Conservation (phyloP, 1,139 yeast species). For the Yamadazyma songkhlaensis region DNA sequence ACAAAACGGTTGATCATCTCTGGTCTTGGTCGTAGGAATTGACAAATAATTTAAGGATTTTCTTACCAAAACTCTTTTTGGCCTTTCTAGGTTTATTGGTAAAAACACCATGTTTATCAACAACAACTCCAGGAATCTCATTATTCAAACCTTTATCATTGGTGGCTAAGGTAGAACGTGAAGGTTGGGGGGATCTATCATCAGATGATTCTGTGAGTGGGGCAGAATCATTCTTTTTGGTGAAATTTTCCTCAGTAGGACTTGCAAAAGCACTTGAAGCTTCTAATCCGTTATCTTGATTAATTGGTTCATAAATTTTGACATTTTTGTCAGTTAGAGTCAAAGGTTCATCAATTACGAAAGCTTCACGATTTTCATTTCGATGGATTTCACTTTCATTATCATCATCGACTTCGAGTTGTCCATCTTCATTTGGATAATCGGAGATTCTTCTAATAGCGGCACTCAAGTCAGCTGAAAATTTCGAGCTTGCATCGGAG, state of each 20-base stretch:
- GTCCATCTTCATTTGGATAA: conserved; percentile 3
- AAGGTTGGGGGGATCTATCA: conserved; percentile 13
- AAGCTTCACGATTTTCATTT: not conserved
- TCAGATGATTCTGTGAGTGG: conserved; percentile 11
- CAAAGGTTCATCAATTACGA: not conserved
- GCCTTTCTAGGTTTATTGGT: conserved; percentile 16
- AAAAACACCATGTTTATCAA: conserved; percentile 5
- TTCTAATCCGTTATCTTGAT: not conserved
- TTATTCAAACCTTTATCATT: conserved; percentile 1
- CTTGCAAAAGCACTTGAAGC: conserved; percentile 6
- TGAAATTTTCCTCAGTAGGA: conserved; percentile 2
- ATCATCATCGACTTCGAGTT: not conserved
- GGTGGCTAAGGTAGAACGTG: conserved; percentile 12
- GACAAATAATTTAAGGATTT: conserved; percentile 35
- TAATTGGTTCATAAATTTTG: not conserved
- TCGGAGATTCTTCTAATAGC: conserved; percentile 14
- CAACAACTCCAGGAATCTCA: not conserved
- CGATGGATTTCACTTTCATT: not conserved
- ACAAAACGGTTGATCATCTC: not conserved
- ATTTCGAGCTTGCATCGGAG: conserved; percentile 13
- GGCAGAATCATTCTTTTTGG: conserved; percentile 4
- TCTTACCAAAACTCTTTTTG: conserved; percentile 29
- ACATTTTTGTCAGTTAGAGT: not conserved
- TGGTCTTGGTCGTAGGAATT: conserved; percentile 22
- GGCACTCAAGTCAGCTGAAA: conserved; percentile 16